phyloP scores from a whole-genome alignment of 352 stramenopile genomes.

The Phytophthora fragariaefolia region DNA sequence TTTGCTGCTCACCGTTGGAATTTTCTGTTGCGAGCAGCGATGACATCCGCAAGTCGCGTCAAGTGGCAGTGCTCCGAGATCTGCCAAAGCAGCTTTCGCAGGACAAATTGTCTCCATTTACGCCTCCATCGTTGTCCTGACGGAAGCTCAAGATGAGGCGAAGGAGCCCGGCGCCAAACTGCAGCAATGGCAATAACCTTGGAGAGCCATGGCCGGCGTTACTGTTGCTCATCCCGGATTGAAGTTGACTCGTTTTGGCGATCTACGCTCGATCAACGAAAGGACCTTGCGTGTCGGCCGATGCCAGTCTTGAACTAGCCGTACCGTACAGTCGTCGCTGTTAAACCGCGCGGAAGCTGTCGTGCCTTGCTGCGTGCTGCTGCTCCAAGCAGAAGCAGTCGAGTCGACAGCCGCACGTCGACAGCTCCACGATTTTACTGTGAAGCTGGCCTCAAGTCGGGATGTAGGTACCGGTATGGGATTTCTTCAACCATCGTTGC shows the following conservation, averaged over 20 bases:
- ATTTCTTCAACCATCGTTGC: neutral
- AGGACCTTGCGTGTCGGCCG: slow-evolving; percentile 32
- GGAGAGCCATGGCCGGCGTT: neutral
- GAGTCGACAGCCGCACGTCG: slow-evolving; percentile 3
- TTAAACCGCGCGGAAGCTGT: slow-evolving; percentile 13
- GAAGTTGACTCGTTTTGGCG: slow-evolving; percentile 33
- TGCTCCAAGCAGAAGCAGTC: slow-evolving; percentile 11
- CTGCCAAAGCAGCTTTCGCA: no score
- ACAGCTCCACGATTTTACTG: slow-evolving; percentile 2
- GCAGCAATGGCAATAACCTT: no score
- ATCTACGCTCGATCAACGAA: slow-evolving; percentile 14
- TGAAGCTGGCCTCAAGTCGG: neutral
- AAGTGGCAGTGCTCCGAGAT: no score
- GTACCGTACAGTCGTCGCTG: slow-evolving; percentile 9
- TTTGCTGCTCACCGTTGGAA: slow-evolving; percentile 22
- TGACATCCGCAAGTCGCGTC: no score
- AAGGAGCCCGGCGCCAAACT: no score
- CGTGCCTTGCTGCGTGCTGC: neutral
- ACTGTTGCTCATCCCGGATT: slow-evolving; percentile 17
- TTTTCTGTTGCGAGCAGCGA: no score
- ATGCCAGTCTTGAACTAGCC: slow-evolving; percentile 25
- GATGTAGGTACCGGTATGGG: neutral
- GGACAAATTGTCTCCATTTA: no score
- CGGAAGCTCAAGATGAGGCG: no score
- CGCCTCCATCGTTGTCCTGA: no score